Evolutionary conservation across 164 flowering plant species (phyloP).

Genomic region (Vitis labrusca): DNA sequence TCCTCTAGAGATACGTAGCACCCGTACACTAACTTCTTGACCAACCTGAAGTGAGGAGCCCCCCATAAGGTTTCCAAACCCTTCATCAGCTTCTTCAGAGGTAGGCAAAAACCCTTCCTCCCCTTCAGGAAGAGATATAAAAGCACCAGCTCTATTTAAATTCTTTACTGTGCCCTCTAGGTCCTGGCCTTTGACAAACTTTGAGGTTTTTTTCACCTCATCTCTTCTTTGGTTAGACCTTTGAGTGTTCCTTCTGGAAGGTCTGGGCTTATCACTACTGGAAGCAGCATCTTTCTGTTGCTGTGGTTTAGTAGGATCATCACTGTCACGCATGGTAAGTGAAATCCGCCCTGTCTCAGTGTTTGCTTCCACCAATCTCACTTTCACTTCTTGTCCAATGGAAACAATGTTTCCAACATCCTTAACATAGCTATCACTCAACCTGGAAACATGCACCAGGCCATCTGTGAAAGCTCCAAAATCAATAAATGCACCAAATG

Average conservation of each 20-base stretch:
- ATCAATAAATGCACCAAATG: constrained; percentile 97
- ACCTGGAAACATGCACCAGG: constrained; percentile 81
- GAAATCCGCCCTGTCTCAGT: constrained; percentile 72
- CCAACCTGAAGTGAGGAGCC: constrained; percentile 67
- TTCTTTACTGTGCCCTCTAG: constrained; percentile 89
- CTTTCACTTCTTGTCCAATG: constrained; percentile 94
- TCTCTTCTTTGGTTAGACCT: constrained; percentile 40
- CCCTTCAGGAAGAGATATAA: constrained; percentile 83
- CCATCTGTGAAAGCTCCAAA: constrained; percentile 98
- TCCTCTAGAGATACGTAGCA: constrained; percentile 72
- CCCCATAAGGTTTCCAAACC: constrained; percentile 55
- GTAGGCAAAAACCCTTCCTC: constrained; percentile 93
- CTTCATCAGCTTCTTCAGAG: constrained; percentile 74
- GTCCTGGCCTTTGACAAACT: constrained; percentile 77
- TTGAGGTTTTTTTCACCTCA: constrained; percentile 48
- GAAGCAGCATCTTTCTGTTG: constrained; percentile 43
- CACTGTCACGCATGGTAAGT: constrained; percentile 79
- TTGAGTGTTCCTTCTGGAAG: constrained; percentile 36
- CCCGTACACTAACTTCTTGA: constrained; percentile 81
- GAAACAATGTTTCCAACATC: constrained; percentile 76
- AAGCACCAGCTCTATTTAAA: constrained; percentile 73
- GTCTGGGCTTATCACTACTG: constrained; percentile 41
- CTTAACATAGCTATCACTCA: constrained; percentile 87
- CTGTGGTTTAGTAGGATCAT: constrained; percentile 45
- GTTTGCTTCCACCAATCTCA: constrained; percentile 76